A percentile compares a stretch with the other conserved stretches of the same genome.
Conservation (phyloP, 2,329 filamentous ascomycete species). For the Fusarium cicatricum region DNA sequence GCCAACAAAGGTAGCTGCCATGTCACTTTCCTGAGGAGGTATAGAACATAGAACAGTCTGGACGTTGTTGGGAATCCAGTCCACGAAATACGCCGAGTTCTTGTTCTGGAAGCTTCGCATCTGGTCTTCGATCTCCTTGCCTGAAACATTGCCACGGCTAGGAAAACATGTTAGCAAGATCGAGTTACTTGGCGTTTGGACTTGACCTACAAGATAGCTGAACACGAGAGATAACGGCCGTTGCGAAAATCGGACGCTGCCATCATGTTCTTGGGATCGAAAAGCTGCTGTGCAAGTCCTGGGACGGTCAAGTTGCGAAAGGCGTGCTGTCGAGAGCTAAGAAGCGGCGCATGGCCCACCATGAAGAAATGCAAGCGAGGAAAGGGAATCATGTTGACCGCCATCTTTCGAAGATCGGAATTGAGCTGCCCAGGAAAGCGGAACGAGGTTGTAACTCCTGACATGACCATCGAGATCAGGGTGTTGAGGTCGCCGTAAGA, state of each 20-base stretch:
- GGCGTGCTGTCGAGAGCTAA: slow-evolving; percentile 81
- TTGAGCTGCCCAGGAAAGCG: slow-evolving; percentile 99
- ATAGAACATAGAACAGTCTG: slow-evolving; percentile 99
- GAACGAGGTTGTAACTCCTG: slow-evolving; percentile 96
- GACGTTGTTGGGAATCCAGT: slow-evolving; percentile 99
- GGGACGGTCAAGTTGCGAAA: slow-evolving; percentile 98
- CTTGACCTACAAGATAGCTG: slow-evolving; percentile 87
- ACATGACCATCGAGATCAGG: slow-evolving; percentile 99
- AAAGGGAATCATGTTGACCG: slow-evolving; percentile 99
- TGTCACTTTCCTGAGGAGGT: slow-evolving; percentile 95
- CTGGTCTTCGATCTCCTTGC: slow-evolving; percentile 99
- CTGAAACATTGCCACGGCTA: slow-evolving; percentile 97
- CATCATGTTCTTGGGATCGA: slow-evolving; percentile 99
- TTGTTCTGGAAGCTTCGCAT: slow-evolving; percentile 99
- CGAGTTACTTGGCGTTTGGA: too few species aligned
- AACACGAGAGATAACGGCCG: slow-evolving; percentile 99
- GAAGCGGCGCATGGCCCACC: slow-evolving; percentile 99
- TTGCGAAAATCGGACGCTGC: slow-evolving; percentile 99
- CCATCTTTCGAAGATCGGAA: slow-evolving; percentile 99
- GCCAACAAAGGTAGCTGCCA: slow-evolving; percentile 98
- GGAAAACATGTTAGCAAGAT: slow-evolving; percentile 14
- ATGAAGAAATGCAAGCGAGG: slow-evolving; percentile 99
- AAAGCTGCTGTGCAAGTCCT: slow-evolving; percentile 99
- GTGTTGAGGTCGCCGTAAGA: slow-evolving; percentile 99
- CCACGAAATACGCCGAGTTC: slow-evolving; percentile 99